Evolutionary conservation across 2,329 filamentous ascomycete species (phyloP), one percentile per base, ranked within the genome.

Genomic region (Penicillium sp.): DNA sequence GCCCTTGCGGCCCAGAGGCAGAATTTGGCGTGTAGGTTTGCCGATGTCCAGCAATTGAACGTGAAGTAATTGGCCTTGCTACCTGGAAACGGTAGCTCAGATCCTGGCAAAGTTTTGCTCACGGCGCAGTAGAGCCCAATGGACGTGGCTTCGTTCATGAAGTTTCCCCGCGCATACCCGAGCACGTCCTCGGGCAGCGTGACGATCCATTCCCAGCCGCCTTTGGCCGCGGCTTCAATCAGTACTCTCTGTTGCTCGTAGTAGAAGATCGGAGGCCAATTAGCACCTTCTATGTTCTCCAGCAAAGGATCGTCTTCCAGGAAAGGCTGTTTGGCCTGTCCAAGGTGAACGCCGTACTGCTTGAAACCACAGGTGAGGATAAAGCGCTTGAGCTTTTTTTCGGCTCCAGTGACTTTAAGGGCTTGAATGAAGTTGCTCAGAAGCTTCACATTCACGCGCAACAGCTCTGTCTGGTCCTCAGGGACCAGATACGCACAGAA

Each of bases 331-430:
- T 80, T 80, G 13, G 69, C 63, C 9, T 66, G 68, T 8, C 79
- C 78, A 2, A 81, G 70, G 54, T 82, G 80, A 3, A 81, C 76
- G 23, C 79, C 77, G 58, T 81, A 82, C 48, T 83, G 78, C 59
- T 82, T 82, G 33, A 71, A 64, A 1, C 79, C 79, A 0, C 73
- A 76, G 6, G 79, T 76, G 9, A 82, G 68, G 21, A 81, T 63
- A 51, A 82, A 70, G n/a, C 75, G 71, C 57, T 79, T 78, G 42
- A 81, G 58, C 12, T 70, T 66, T 42, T 69, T 68, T 33, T 69
- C 65, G 4, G 73, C 72, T 0, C 74, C 75, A 1, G 72, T 77
- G 15, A 72, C 69, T 0, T 70, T 69, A 8, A 82, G 67, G 0
- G 64, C 42, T 26, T 51, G 48, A 44, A 48, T 48, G 18, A 42